Evolutionary conservation across 305 asterid genomes (phyloP).

Genomic region (Rubia balearica): DNA sequence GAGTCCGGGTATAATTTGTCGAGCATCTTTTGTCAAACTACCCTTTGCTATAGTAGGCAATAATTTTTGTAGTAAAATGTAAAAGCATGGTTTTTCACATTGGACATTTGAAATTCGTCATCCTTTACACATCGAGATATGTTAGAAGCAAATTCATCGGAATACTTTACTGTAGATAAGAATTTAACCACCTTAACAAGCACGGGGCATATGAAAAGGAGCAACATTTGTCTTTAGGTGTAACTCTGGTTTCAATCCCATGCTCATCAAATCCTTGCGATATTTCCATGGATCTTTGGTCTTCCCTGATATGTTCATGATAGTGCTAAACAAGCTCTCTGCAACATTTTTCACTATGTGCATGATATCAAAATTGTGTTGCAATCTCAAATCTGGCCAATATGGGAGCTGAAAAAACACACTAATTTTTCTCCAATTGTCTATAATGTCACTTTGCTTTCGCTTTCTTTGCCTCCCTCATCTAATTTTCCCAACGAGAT

Average conservation of each 20-base stretch:
- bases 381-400: neutral
- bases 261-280: neutral
- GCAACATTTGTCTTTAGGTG: neutral
- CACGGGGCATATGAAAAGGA: neutral
- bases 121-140: conserved; percentile 14
- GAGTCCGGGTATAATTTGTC: neutral
- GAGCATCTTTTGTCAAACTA: neutral
- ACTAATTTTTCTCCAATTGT: neutral
- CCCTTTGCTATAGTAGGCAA: neutral
- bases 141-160: conserved; percentile 20
- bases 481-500: neutral
- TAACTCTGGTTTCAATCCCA: neutral
- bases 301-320: neutral
- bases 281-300: neutral
- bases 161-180: neutral
- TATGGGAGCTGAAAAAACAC: neutral
- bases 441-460: neutral
- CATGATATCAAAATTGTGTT: neutral
- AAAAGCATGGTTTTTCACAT: conserved; percentile 18
- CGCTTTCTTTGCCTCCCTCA: neutral
- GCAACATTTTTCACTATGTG: neutral
- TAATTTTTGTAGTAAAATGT: conserved; percentile 19
- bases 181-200: neutral
- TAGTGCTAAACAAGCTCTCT: neutral
- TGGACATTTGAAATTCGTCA: conserved; percentile 7